These are phyloP conservation scores for Gossypium trilobum DNA, from an alignment of 441 rosid genomes.

Conservation along the genomic window DNA sequence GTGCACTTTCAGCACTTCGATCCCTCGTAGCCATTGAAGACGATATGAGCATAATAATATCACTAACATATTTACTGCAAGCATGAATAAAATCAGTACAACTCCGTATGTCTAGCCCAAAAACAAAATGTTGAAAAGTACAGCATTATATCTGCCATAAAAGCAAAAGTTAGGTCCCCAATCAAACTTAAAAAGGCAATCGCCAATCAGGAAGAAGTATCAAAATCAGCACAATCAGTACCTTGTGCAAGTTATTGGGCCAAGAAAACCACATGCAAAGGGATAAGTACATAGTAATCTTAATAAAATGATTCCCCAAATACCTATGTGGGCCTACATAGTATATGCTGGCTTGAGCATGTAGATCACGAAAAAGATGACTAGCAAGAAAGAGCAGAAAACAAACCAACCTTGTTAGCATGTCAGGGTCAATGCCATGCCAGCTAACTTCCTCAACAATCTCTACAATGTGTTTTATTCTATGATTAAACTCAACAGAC, in stretches of 20 bases:
- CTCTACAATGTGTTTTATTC: conserved; percentile 68
- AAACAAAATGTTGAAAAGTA: conserved; percentile 7
- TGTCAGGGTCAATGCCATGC: conserved; percentile 79
- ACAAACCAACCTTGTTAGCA: conserved; percentile 70
- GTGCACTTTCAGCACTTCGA: conserved; percentile 91
- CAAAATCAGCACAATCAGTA: not conserved
- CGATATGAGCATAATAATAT: conserved; percentile 70
- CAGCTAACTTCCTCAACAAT: conserved; percentile 77
- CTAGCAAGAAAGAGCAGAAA: conserved; percentile 10
- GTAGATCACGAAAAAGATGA: conserved; percentile 4
- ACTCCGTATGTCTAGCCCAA: not conserved
- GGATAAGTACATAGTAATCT: not conserved
- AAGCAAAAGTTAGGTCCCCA: not conserved
- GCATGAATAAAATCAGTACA: conserved; percentile 21
- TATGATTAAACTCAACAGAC: conserved; percentile 75
- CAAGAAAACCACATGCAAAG: not conserved
- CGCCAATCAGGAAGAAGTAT: not conserved
- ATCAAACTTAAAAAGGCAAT: conserved; percentile 1
- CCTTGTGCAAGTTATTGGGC: not conserved
- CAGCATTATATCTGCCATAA: not conserved
- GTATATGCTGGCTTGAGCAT: not conserved
- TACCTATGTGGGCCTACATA: not conserved
- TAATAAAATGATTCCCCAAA: not conserved
- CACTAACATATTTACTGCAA: conserved; percentile 90
- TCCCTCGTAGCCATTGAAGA: conserved; percentile 86